Percentiles rank a stretch among this genome's conserved stretches.
phyloP scores from a whole-genome alignment of 306 rosid species.

The Vicia sativa region DNA sequence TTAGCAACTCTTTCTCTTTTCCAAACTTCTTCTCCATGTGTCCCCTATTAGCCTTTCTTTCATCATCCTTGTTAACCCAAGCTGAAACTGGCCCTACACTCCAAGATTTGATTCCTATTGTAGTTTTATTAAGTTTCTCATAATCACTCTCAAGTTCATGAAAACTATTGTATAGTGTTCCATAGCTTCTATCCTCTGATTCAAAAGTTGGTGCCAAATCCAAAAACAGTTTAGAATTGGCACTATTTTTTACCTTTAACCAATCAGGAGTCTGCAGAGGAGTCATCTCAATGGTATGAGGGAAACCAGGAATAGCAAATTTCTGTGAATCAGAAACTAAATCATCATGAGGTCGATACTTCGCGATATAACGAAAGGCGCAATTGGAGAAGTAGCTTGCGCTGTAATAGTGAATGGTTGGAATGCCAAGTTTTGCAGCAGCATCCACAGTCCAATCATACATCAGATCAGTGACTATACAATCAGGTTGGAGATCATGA shows the following conservation, averaged over 20 bases:
- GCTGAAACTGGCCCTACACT: conserved; percentile 38
- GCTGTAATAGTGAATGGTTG: conserved; percentile 38
- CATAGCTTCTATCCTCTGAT: conserved; percentile 38
- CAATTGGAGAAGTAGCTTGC: conserved; percentile 37
- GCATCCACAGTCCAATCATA: conserved; percentile 42
- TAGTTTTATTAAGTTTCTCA: conserved; percentile 24
- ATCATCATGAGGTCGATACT: conserved; percentile 27
- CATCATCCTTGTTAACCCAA: conserved; percentile 22
- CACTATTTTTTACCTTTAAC: background rate
- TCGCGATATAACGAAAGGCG: background rate
- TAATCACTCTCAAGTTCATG: conserved; percentile 37
- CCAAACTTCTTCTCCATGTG: background rate
- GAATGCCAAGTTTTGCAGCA: conserved; percentile 36
- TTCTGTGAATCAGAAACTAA: conserved; percentile 18
- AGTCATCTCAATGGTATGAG: conserved; percentile 26
- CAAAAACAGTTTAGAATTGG: no score
- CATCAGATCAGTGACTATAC: conserved; percentile 33
- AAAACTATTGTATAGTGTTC: conserved; percentile 35
- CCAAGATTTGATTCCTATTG: conserved; percentile 38
- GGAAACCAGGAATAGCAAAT: conserved; percentile 32
- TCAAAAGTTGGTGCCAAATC: background rate
- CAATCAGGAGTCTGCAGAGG: background rate
- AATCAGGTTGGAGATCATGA: conserved; percentile 34
- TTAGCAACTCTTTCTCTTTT: conserved; percentile 8
- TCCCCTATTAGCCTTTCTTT: conserved; percentile 11